Base-by-base conservation (phyloP, 2,329 filamentous ascomycete species). In the Cordyceps militaris region DNA sequence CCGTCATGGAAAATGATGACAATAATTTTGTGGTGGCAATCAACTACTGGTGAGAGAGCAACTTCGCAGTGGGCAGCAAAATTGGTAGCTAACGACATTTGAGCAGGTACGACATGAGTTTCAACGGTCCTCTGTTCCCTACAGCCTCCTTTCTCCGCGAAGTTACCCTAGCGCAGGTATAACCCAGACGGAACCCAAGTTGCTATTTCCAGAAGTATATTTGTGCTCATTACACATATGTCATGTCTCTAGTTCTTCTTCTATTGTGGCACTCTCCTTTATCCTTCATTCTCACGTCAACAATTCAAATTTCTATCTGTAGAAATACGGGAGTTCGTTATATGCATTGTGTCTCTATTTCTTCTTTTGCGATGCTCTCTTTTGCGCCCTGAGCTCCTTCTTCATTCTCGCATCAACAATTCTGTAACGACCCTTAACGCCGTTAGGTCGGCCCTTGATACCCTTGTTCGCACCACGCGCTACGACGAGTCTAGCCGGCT, bases 401-500 rank as follows among this genome's bases (percentile, higher is more conserved):
- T 97, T 97, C 85, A 97, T 84, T 65, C 94, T 82, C 14, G 89
- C 78, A 75, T 97, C 93, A 56, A 99, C 93, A 80, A 99, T 96
- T 79, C 96, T 96, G 73, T 99, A 99, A 64, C 90, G 87, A 38
- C 93, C 93, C 82, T 96, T 97, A 24, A 96, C 91, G 60, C 93
- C 94, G 71, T 85, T 88, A 3, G 94, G 94, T 65, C 93, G 80
- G 21, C 92, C 93, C 70, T 88, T 84, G 68, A 96, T 85, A 67
- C 91, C 93, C 64, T 85, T 87, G 73, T 97, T 97, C 52, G 82
- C 75, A 60, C 93, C 93, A 61, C 81, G 84, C 16, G 94, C 94
- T 61, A 97, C 92, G 34, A 99, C 91, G 46, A 99, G 81, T 73
- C 89, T 94, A 61, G 95, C 86, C 60, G 89, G 83, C 63, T 86